phyloP scores from a whole-genome alignment of 2,329 filamentous ascomycete genomes.

The Penicillium sp. region DNA sequence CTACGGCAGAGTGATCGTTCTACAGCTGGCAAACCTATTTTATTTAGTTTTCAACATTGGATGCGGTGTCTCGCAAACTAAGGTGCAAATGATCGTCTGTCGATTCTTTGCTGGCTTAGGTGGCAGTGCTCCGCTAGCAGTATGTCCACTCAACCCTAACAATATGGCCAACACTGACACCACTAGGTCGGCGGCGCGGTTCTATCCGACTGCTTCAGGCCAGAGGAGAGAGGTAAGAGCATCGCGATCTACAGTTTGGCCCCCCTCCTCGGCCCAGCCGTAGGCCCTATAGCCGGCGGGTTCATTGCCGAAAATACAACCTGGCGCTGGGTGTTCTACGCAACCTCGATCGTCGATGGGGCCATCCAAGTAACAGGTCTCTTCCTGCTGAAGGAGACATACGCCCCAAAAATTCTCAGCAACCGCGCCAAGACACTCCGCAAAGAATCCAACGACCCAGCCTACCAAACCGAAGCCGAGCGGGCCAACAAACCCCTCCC shows the following conservation, averaged over 20 bases:
- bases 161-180: not conserved
- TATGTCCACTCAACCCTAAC: conserved; percentile 33
- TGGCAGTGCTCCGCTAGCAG: conserved; percentile 60
- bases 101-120: conserved; percentile 64
- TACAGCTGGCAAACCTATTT: conserved; percentile 61
- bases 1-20: conserved; percentile 59
- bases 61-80: conserved; percentile 61
- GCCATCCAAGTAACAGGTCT: conserved; percentile 66
- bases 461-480: conserved; percentile 48
- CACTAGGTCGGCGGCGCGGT: conserved; percentile 54
- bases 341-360: conserved; percentile 66
- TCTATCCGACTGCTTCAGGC: conserved; percentile 61
- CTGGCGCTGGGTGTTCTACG: conserved; percentile 77
- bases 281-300: conserved; percentile 69
- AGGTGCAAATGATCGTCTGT: conserved; percentile 61
- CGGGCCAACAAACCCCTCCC: conserved; percentile 39
- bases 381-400: conserved; percentile 68
- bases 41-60: conserved; percentile 64
- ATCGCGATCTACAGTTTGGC: conserved; percentile 67
- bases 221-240: conserved; percentile 67
- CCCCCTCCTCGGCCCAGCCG: conserved; percentile 67
- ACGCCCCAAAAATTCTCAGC: conserved; percentile 65
- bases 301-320: conserved; percentile 67
- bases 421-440: conserved; percentile 60
- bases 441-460: conserved; percentile 43